A percentile compares a stretch with the other conserved stretches of the same genome.
Conservation (phyloP, 164 flowering plant genomes). For the Vitis labrusca region DNA sequence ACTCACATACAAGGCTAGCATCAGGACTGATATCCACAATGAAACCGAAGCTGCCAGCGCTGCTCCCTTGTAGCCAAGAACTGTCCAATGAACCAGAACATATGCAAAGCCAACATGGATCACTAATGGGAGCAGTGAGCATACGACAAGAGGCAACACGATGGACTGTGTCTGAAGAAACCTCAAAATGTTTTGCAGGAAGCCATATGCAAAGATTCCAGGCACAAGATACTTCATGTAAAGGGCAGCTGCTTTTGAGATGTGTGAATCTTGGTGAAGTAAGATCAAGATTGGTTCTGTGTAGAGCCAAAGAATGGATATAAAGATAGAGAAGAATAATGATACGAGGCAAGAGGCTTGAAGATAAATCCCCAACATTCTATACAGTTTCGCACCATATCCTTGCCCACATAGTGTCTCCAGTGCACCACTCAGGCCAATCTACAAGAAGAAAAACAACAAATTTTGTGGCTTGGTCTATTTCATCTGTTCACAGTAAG, state of each 20-base stretch:
- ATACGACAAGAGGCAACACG: constrained; percentile 53
- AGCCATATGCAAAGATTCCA: constrained; percentile 69
- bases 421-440: constrained; percentile 84
- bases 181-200: constrained; percentile 66
- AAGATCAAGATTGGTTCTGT: constrained; percentile 60
- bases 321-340: constrained; percentile 39
- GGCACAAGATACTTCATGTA: constrained; percentile 66
- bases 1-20: constrained; percentile 56
- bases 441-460: constrained; percentile 28
- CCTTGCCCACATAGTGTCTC: constrained; percentile 97
- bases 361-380: constrained; percentile 75
- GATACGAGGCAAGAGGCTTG: constrained; percentile 76
- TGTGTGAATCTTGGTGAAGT: constrained; percentile 66
- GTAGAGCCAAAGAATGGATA: constrained; percentile 69
- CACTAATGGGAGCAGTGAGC: constrained; percentile 55
- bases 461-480: background rate
- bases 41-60: constrained; percentile 72
- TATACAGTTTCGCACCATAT: constrained; percentile 66
- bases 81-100: constrained; percentile 44
- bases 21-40: constrained; percentile 61
- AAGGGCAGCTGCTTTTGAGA: constrained; percentile 53
- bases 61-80: constrained; percentile 68
- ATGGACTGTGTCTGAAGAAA: constrained; percentile 84
- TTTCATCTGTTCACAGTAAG: too few species aligned
- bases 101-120: constrained; percentile 60